Evolutionary conservation across 257 asterid genomes (phyloP).

Genomic region (Catharanthus roseus): DNA sequence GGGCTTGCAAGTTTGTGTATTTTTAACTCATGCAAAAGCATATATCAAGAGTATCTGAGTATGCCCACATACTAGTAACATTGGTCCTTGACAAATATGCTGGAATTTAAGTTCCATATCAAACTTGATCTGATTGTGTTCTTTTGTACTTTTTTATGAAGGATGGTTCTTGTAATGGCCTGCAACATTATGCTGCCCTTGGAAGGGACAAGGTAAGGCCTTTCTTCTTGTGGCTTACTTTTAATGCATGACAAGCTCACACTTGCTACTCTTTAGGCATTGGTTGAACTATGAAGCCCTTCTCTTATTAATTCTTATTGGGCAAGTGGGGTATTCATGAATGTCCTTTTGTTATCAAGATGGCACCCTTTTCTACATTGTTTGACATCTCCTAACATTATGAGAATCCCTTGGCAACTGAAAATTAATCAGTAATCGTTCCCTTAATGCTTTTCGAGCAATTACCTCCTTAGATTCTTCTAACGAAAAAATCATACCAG

Average conservation of each 20-base stretch:
- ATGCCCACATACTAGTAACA: not conserved
- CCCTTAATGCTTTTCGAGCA: not conserved
- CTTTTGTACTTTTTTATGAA: conserved; percentile 29
- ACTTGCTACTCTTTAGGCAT: not conserved
- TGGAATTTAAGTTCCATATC: conserved; percentile 14
- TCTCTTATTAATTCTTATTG: too few relatives aligned
- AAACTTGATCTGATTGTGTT: conserved; percentile 19
- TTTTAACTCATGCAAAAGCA: not conserved
- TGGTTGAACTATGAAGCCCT: too few relatives aligned
- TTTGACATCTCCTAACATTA: not conserved
- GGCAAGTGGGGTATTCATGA: not conserved
- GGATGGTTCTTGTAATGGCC: conserved; percentile 99
- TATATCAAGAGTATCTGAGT: not conserved
- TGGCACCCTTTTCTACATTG: not conserved
- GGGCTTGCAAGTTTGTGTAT: not conserved
- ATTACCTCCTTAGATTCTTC: not conserved
- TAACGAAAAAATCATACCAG: not conserved
- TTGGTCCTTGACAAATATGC: not conserved
- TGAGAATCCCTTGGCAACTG: not conserved
- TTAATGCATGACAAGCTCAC: not conserved
- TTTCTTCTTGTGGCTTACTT: conserved; percentile 10
- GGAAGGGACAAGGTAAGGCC: conserved; percentile 92
- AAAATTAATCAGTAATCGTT: not conserved
- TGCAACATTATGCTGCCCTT: conserved; percentile 99
- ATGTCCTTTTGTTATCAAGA: not conserved